A percentile compares a stretch with the other conserved stretches of the same genome.
phyloP scores from a whole-genome alignment of 2,329 filamentous ascomycete genomes.

The Chaetomium strumarium region DNA sequence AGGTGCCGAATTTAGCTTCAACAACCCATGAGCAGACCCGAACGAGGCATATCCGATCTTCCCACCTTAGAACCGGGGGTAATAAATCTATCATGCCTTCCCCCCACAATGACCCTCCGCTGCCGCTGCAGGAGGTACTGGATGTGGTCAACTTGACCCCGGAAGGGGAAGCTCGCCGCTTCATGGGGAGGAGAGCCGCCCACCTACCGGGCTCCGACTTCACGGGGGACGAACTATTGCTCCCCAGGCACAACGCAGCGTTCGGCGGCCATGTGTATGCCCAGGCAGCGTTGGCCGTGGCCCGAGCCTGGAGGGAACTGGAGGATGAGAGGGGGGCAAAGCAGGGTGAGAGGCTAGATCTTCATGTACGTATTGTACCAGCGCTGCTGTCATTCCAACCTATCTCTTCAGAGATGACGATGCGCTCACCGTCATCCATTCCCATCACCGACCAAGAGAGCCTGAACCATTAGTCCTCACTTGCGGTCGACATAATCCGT shows the following conservation, averaged over 20 bases:
- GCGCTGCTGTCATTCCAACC: too few species aligned
- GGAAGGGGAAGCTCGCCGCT: constrained; percentile 26
- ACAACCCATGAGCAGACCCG: too few species aligned
- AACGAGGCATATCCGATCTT: too few species aligned
- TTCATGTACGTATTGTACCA: constrained; percentile 35
- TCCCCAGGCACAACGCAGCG: constrained; percentile 22
- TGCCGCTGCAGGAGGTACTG: constrained; percentile 34
- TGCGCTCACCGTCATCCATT: background rate
- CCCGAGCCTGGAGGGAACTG: constrained; percentile 29
- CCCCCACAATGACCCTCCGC: constrained; percentile 19
- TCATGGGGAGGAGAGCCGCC: constrained; percentile 32
- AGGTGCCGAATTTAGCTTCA: too few species aligned
- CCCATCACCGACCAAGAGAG: background rate
- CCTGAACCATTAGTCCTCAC: too few species aligned
- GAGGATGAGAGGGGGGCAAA: constrained; percentile 21
- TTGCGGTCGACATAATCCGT: too few species aligned
- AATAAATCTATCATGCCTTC: constrained; percentile 9
- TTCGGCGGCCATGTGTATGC: constrained; percentile 42
- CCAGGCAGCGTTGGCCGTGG: constrained; percentile 37
- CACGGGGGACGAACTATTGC: constrained; percentile 7
- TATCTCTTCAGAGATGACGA: background rate
- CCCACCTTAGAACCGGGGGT: too few species aligned
- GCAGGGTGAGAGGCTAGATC: constrained; percentile 26
- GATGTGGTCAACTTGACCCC: constrained; percentile 29
- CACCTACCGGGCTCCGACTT: constrained; percentile 32